These are phyloP conservation scores for Fusarium papillatum DNA, from an alignment of 2,329 filamentous ascomycete species.

Conservation along the genomic window DNA sequence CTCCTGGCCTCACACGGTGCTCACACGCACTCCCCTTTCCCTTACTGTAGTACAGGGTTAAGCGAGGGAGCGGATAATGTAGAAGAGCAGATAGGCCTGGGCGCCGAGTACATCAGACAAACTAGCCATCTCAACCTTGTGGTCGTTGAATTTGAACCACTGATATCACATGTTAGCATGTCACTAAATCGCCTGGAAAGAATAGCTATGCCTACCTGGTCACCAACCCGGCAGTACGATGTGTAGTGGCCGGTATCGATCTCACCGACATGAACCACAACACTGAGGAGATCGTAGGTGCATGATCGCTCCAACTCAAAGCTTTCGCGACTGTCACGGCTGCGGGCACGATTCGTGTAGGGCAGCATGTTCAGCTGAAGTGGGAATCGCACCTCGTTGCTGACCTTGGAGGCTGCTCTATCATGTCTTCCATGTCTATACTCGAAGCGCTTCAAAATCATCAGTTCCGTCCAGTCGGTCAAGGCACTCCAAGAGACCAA, in stretches of 20 bases:
- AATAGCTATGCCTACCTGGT: conserved; percentile 61
- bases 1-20: not conserved
- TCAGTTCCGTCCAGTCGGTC: conserved; percentile 9
- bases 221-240: conserved; percentile 87
- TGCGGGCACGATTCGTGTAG: conserved; percentile 80
- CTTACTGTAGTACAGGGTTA: conserved; percentile 43
- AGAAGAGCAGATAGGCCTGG: conserved; percentile 93
- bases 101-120: conserved; percentile 88
- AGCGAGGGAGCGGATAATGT: conserved; percentile 76
- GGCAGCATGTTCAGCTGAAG: conserved; percentile 91
- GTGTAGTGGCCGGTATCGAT: conserved; percentile 95
- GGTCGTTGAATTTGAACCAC: conserved; percentile 98
- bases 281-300: conserved; percentile 88
- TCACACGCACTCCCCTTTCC: too few relatives aligned
- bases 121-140: conserved; percentile 87
- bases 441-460: conserved; percentile 72
- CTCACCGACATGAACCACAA: conserved; percentile 93
- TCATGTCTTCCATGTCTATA: conserved; percentile 76
- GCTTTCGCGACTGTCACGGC: conserved; percentile 63
- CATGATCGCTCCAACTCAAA: conserved; percentile 75
- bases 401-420: conserved; percentile 85
- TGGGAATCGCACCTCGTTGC: conserved; percentile 88
- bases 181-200: not conserved
- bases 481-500: not conserved
- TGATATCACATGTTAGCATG: conserved; percentile 52